Base-by-base conservation (phyloP, 306 rosid species). In the Casuarina glauca region DNA sequence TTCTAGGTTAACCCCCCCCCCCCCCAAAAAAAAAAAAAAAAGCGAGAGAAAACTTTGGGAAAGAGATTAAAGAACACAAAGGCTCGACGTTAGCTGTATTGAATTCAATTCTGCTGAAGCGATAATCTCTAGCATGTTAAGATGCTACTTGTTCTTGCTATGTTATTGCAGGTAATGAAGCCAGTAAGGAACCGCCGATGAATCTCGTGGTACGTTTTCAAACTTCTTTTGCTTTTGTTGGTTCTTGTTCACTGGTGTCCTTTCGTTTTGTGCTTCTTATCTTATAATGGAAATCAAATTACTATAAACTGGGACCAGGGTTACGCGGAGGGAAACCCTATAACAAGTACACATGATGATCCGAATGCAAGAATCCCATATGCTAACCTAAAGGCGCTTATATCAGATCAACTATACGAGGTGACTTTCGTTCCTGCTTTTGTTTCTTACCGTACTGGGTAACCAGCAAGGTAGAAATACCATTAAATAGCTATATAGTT, bases 251-350 rank as follows among this genome's bases (percentile, higher is more conserved):
- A n/a, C n/a, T 26, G 12, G 12, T 53, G 9, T 4, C 49, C 13
- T 9, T 4, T 13, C 9, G 5, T 57, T 36, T 15, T 10, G 20
- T 13, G 2, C 19, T 70, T 49, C 49, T 2, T 38, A 2, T 16
- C 13, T 26, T 9, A 49, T 35, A 13, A 3, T 48, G 32, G 17
- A 0, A 35, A 11, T 72, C 2, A 10, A 8, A 38, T 9, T 52
- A 10, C 5, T 32, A 20, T 68, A 15, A 7, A 43, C 20, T 52
- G 73, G 26, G 20, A 4, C 10, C 75, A 79, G 79, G 82, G 83
- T 16, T 79, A 73, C 45, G 35, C 67, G 62, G 51, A 73, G 11
- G 83, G 79, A 1, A 67, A 79, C 60, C 83, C 83, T 42, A 12
- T 0, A 2, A 74, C 83, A n/a, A 2, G 36, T 49, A 0, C 0